A percentile compares a stretch with the other conserved stretches of the same genome.
Evolutionary conservation across 306 rosid species (phyloP).

Genomic region (Gynostemma pentaphyllum): DNA sequence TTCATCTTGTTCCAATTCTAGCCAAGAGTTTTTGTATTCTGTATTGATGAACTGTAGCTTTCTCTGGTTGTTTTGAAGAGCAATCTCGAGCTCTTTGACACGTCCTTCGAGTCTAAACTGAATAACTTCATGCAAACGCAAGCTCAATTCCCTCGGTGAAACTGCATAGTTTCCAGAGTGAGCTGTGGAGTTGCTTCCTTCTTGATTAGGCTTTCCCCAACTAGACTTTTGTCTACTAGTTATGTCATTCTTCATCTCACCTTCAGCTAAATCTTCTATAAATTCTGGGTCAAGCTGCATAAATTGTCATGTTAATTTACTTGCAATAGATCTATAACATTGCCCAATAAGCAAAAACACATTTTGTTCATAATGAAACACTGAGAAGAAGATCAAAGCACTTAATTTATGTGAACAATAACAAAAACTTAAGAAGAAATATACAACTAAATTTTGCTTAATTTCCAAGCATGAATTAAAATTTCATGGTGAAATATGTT

Average conservation of each 20-base stretch:
- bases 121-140: constrained; percentile 62
- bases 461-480: neutral
- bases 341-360: neutral
- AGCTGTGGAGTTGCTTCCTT: constrained; percentile 18
- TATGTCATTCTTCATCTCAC: constrained; percentile 3
- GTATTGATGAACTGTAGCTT: constrained; percentile 24
- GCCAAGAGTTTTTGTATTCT: constrained; percentile 12
- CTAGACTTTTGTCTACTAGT: constrained; percentile 23
- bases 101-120: constrained; percentile 60
- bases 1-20: constrained; percentile 10
- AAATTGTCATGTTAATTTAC: neutral
- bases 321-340: neutral
- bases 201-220: constrained; percentile 34
- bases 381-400: neutral
- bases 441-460: no score
- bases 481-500: no score
- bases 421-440: no score
- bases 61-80: constrained; percentile 52
- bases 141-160: constrained; percentile 50
- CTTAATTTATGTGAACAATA: no score
- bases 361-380: neutral
- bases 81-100: constrained; percentile 58
- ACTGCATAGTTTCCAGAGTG: constrained; percentile 47
- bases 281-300: constrained; percentile 11
- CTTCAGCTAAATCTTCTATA: constrained; percentile 4